Conservation (phyloP, 73 alveolate species). For the Diophrys appendiculata region DNA sequence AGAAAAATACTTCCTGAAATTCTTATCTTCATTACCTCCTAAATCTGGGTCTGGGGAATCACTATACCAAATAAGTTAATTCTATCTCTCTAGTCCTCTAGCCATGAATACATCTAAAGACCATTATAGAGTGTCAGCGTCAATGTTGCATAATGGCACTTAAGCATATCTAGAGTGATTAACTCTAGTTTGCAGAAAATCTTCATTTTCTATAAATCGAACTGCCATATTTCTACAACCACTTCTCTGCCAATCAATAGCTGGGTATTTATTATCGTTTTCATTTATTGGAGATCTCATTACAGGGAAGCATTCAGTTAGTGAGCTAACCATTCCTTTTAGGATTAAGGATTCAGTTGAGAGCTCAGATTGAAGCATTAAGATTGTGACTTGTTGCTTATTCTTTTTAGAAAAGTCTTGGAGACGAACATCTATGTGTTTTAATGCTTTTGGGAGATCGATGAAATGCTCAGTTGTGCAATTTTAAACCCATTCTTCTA, state of each 20-base stretch:
- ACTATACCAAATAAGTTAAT: conserved; percentile 86
- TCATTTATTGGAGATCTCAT: conserved; percentile 49
- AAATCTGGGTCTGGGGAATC: conserved; percentile 83
- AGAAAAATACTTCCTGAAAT: conserved; percentile 62
- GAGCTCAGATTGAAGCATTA: conserved; percentile 29
- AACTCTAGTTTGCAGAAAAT: conserved; percentile 65
- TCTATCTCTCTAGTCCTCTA: conserved; percentile 55
- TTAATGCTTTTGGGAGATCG: conserved; percentile 53
- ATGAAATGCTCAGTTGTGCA: conserved; percentile 19
- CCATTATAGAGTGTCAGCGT: conserved; percentile 71
- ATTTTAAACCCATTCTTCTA: no score
- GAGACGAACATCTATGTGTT: conserved; percentile 63
- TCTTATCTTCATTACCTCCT: conserved; percentile 87
- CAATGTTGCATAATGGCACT: conserved; percentile 84
- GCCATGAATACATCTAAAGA: conserved; percentile 82
- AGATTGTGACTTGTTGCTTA: conserved; percentile 25
- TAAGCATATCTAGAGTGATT: conserved; percentile 73
- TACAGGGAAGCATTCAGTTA: conserved; percentile 69
- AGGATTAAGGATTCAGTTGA: conserved; percentile 36
- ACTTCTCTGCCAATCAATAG: conserved; percentile 96
- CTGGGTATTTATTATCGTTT: conserved; percentile 79
- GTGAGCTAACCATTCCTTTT: conserved; percentile 61
- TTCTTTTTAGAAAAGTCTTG: conserved; percentile 54
- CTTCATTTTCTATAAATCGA: conserved; percentile 61
- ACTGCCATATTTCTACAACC: conserved; percentile 68